These are phyloP conservation scores for Aspergillus tanneri DNA, from an alignment of 2,329 filamentous ascomycete genomes.

Conservation along the genomic window DNA sequence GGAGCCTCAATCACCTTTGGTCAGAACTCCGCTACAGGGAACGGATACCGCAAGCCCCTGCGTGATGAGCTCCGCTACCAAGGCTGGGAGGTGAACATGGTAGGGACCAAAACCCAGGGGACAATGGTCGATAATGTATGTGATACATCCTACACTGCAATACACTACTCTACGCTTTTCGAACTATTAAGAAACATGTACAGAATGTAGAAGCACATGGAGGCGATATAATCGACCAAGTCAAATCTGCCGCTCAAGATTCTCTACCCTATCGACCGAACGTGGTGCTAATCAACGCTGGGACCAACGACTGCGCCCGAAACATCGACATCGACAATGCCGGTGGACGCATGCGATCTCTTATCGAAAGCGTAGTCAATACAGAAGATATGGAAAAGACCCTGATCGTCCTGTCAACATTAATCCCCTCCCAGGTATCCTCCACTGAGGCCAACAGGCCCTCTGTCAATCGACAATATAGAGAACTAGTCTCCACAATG, in stretches of 20 bases:
- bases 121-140: conserved; percentile 24
- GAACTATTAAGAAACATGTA: neutral
- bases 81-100: conserved; percentile 17
- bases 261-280: conserved; percentile 9
- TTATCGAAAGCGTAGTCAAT: conserved; percentile 1
- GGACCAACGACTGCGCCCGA: conserved; percentile 9
- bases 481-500: conserved; percentile 2
- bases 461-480: conserved; percentile 3
- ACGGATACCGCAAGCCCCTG: conserved; percentile 17
- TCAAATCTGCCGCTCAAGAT: neutral
- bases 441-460: neutral
- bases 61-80: conserved; percentile 8
- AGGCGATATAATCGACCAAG: conserved; percentile 6
- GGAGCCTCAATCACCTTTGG: conserved; percentile 19
- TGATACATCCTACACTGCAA: neutral
- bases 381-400: conserved; percentile 3
- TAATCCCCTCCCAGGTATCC: neutral
- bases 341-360: conserved; percentile 4
- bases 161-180: neutral
- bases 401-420: conserved; percentile 4
- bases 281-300: conserved; percentile 12
- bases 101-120: conserved; percentile 14
- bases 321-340: conserved; percentile 1
- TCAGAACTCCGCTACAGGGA: conserved; percentile 7
- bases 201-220: conserved; percentile 10